phyloP scores from a whole-genome alignment of 176 grass and related monocot genomes.

The Carex scoparia region DNA sequence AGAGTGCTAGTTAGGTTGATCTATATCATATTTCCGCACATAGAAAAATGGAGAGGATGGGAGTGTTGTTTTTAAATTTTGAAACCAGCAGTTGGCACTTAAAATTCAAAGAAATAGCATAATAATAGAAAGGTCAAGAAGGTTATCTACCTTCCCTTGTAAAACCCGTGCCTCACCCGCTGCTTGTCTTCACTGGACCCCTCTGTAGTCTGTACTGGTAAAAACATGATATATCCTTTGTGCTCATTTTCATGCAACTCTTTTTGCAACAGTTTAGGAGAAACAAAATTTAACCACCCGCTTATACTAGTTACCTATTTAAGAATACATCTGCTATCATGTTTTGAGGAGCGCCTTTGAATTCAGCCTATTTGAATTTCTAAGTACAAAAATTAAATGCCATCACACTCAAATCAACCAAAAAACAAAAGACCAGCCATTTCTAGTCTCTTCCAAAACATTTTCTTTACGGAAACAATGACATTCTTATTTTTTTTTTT shows the following conservation, averaged over 20 bases:
- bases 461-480: neutral
- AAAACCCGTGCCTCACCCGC: conserved; percentile 21
- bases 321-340: neutral
- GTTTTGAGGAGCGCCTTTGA: conserved; percentile 8
- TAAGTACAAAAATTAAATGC: neutral
- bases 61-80: neutral
- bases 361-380: neutral
- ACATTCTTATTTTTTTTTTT: neutral
- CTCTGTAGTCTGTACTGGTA: neutral
- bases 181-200: neutral
- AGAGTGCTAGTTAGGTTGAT: neutral
- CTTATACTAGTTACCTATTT: neutral
- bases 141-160: neutral
- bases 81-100: neutral
- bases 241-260: neutral
- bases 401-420: neutral
- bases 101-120: neutral
- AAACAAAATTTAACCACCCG: neutral
- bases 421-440: neutral
- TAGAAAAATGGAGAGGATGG: neutral
- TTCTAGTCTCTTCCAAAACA: neutral
- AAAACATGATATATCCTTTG: conserved; percentile 7
- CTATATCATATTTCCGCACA: neutral
- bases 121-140: neutral
- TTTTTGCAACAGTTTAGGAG: neutral